Evolutionary conservation across 441 rosid species (phyloP), one percentile per base, ranked within the genome.

Genomic region (Flueggea neowawraea): DNA sequence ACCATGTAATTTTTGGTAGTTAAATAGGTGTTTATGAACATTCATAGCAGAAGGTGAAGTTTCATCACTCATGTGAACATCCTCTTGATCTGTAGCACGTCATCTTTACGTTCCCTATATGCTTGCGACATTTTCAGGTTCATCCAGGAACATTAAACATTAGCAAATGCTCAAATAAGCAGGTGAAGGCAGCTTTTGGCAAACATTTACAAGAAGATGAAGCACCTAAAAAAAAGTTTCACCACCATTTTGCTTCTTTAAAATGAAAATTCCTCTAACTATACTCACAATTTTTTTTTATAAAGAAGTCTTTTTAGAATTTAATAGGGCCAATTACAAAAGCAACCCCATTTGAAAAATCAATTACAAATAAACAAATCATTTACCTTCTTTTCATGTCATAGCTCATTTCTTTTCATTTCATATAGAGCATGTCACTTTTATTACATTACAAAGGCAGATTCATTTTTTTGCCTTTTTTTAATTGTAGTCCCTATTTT

Each of bases 131-230:
- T 82, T 82, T 73, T 86, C 86, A 53, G 99, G 96, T 69, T 87
- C 91, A 75, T 90, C 87, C 86, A 95, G 79, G 76, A 95, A 91
- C 99, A 95, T 91, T 50, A 89, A 82, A 79, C 97, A 91, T 76
- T 95, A 97, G 55, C 97, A 95, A 64, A 91, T 89, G 80, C 91
- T 91, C 84, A 87, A 69, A 73, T 84, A 91, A 80, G 89, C 99
- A 41, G 96, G 97, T 66, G 96, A 95, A 59, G 97, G 89, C 66
- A 87, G 85, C 65, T 84, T 81, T 69, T 86, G 92, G 74, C 84
- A 91, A 39, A 95, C 96, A 62, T 84, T 82, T 56, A 95, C 96
- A 43, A 95, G 94, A 65, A 95, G 96, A 53, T 62, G 81, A 64
- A 91, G 93, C 77, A 95, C 97, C 98, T 94, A 69, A 66, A 67